phyloP scores from a whole-genome alignment of 2,329 filamentous ascomycete genomes.

The Penicillium glabrum region DNA sequence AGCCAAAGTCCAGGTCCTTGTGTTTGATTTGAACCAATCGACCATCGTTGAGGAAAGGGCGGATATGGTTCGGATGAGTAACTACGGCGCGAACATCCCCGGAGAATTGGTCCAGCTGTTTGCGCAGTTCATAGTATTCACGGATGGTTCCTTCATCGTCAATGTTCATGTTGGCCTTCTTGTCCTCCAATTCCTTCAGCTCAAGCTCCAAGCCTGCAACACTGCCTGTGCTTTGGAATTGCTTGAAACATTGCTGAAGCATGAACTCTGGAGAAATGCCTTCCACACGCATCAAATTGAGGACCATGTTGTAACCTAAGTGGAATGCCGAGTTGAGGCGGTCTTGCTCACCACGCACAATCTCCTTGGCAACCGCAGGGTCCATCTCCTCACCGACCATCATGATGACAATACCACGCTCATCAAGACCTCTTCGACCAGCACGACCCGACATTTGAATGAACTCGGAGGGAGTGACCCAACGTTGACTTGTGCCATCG shows the following conservation, averaged over 20 bases:
- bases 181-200: slow-evolving; percentile 72
- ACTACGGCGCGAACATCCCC: slow-evolving; percentile 91
- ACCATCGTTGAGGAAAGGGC: slow-evolving; percentile 83
- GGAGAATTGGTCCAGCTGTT: slow-evolving; percentile 78
- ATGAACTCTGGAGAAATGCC: slow-evolving; percentile 99
- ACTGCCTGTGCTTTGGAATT: slow-evolving; percentile 93
- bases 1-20: slow-evolving; percentile 80
- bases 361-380: slow-evolving; percentile 86
- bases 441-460: slow-evolving; percentile 98
- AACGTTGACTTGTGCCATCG: slow-evolving; percentile 76
- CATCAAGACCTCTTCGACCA: slow-evolving; percentile 93
- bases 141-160: slow-evolving; percentile 84
- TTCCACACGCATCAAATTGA: slow-evolving; percentile 95
- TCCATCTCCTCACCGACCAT: slow-evolving; percentile 98
- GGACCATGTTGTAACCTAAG: slow-evolving; percentile 97
- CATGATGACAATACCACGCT: slow-evolving; percentile 98
- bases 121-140: slow-evolving; percentile 88
- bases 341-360: slow-evolving; percentile 95
- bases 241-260: slow-evolving; percentile 97
- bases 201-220: slow-evolving; percentile 83
- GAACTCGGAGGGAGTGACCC: slow-evolving; percentile 92
- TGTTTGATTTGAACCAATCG: slow-evolving; percentile 84
- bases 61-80: slow-evolving; percentile 82
- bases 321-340: slow-evolving; percentile 97
- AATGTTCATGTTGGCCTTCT: slow-evolving; percentile 72